Conservation (phyloP, 208 protist species). For the Acanthamoeba healyi region DNA sequence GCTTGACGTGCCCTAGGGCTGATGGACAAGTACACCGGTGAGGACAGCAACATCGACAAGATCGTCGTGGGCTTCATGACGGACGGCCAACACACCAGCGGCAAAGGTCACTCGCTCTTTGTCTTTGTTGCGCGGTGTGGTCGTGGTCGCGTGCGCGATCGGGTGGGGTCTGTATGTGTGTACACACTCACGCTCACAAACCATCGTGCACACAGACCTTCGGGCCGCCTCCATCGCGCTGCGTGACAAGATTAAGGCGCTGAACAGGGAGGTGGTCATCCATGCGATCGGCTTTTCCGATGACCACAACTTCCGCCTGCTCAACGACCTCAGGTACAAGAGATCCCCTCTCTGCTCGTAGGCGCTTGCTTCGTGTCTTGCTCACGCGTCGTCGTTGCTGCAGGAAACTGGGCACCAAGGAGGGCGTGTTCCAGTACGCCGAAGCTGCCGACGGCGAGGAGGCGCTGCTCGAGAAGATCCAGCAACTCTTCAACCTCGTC, state of each 20-base stretch:
- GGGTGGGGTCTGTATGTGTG: too few species aligned
- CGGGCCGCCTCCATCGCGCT: slow-evolving; percentile 23
- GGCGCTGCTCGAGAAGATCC: slow-evolving; percentile 81
- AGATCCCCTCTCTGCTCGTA: too few species aligned
- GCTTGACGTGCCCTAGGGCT: background rate
- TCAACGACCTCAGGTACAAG: slow-evolving; percentile 23
- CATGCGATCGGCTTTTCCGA: slow-evolving; percentile 52
- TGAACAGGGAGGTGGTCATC: slow-evolving; percentile 50
- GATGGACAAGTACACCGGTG: slow-evolving; percentile 16
- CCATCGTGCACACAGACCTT: background rate
- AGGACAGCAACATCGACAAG: slow-evolving; percentile 26
- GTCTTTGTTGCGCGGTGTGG: background rate
- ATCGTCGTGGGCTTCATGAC: slow-evolving; percentile 62
- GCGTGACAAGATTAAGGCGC: slow-evolving; percentile 13
- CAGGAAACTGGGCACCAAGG: slow-evolving; percentile 50
- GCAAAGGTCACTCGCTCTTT: slow-evolving; percentile 3
- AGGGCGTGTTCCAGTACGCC: slow-evolving; percentile 75
- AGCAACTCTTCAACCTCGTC: slow-evolving; percentile 76
- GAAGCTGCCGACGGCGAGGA: slow-evolving; percentile 75
- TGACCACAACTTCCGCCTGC: slow-evolving; percentile 61
- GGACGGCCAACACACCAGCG: slow-evolving; percentile 60
- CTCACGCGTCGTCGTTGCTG: background rate
- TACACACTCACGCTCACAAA: background rate
- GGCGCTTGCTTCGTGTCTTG: background rate
- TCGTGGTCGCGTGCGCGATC: too few species aligned